Conservation (phyloP, 2,329 filamentous ascomycete genomes). For the Fusarium phyllophilum region DNA sequence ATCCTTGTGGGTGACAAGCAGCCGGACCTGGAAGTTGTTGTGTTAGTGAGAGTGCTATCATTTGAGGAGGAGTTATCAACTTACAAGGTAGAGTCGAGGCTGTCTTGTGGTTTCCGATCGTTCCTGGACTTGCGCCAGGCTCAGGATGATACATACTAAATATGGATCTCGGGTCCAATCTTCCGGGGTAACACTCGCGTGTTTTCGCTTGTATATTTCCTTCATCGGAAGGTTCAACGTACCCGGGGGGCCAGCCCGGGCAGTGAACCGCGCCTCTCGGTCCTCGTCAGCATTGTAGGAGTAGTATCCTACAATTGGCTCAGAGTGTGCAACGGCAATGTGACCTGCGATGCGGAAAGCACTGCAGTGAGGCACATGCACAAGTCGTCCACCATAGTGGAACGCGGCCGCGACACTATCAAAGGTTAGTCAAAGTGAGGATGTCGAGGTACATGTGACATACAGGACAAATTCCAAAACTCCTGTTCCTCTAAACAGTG, state of each 20-base stretch:
- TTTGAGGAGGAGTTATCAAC: neutral
- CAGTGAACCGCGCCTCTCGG: neutral
- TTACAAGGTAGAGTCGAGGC: neutral
- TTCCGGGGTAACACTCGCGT: rapidly evolving
- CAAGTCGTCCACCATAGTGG: neutral
- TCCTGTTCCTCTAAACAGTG: neutral
- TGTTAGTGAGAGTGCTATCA: neutral
- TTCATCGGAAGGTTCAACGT: neutral
- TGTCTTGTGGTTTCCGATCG: neutral
- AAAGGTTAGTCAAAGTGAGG: neutral
- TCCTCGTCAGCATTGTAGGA: neutral
- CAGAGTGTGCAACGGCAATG: neutral
- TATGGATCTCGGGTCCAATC: neutral
- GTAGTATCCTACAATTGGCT: neutral
- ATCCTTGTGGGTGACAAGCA: neutral
- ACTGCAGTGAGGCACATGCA: neutral
- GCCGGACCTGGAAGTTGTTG: neutral
- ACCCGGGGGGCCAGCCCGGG: neutral
- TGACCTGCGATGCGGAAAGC: neutral
- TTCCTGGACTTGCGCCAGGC: neutral
- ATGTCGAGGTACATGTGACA: neutral
- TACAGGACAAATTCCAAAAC: neutral
- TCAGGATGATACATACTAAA: neutral
- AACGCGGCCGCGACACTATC: neutral
- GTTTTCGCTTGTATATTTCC: neutral